Evolutionary conservation across 2,329 filamentous ascomycete genomes (phyloP).

Genomic region (Fusarium armeniacum): DNA sequence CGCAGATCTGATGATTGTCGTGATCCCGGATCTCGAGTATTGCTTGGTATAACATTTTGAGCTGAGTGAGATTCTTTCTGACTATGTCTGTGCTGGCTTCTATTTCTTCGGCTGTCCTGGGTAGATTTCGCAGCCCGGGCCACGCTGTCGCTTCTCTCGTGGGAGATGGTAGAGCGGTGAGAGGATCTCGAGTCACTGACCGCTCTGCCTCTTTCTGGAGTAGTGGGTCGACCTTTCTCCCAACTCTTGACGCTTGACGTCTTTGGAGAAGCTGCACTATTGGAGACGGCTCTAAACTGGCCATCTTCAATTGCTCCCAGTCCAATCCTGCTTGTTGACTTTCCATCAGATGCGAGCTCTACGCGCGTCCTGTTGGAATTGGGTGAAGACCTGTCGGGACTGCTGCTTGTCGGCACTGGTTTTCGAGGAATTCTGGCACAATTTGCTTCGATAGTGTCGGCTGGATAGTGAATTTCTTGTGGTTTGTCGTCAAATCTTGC

Average conservation of each 20-base stretch:
- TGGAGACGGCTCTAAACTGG: slow-evolving; percentile 4
- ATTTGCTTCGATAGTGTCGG: slow-evolving; percentile 9
- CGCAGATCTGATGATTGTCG: slow-evolving; percentile 39
- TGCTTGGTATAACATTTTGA: slow-evolving; percentile 26
- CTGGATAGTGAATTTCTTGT: slow-evolving; percentile 25
- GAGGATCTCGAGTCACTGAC: slow-evolving; percentile 13
- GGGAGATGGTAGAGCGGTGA: slow-evolving; percentile 7
- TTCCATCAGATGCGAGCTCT: slow-evolving; percentile 33
- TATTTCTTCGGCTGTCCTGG: slow-evolving; percentile 29
- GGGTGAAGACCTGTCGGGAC: slow-evolving; percentile 3
- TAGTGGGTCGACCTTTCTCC: slow-evolving; percentile 15
- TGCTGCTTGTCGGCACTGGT: slow-evolving; percentile 8
- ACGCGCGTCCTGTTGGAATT: slow-evolving; percentile 10
- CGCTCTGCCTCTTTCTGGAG: slow-evolving; percentile 16
- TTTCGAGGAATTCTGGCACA: slow-evolving; percentile 22
- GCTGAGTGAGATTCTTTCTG: slow-evolving; percentile 14
- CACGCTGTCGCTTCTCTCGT: slow-evolving; percentile 6
- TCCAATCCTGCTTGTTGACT: neutral
- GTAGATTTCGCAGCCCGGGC: neutral
- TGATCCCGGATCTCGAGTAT: slow-evolving; percentile 17
- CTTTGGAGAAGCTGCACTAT: slow-evolving; percentile 10
- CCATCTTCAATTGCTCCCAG: slow-evolving; percentile 9
- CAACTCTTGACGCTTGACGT: slow-evolving; percentile 10
- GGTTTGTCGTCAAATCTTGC: slow-evolving; percentile 32
- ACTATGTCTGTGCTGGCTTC: slow-evolving; percentile 33